phyloP scores from a whole-genome alignment of 2,329 filamentous ascomycete species.

The Venturia oleaginea region DNA sequence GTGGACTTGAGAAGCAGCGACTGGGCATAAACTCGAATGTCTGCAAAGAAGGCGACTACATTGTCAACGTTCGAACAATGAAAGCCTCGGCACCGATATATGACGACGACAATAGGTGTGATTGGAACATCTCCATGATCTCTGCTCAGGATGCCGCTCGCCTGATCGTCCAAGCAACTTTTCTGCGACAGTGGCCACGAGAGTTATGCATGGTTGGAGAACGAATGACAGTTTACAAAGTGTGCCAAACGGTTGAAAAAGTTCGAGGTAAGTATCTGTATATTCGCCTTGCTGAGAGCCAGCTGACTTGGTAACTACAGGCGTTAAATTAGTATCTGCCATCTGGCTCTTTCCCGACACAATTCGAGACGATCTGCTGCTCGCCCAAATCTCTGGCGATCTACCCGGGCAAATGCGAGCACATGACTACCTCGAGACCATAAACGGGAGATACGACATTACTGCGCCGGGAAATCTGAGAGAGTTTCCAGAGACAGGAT shows the following conservation, averaged over 20 bases:
- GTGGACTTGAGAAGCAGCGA: slow-evolving; percentile 50
- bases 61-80: slow-evolving; percentile 52
- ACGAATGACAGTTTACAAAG: slow-evolving; percentile 49
- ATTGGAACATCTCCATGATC: slow-evolving; percentile 55
- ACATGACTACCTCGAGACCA: slow-evolving; percentile 57
- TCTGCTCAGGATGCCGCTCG: slow-evolving; percentile 60
- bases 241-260: slow-evolving; percentile 49
- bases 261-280: slow-evolving; percentile 27
- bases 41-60: slow-evolving; percentile 51
- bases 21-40: slow-evolving; percentile 51
- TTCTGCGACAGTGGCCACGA: slow-evolving; percentile 55
- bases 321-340: background rate
- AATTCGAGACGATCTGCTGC: slow-evolving; percentile 36
- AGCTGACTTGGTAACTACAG: slow-evolving; percentile 21
- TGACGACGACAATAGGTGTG: slow-evolving; percentile 39
- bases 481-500: slow-evolving; percentile 36
- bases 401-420: slow-evolving; percentile 33
- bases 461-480: slow-evolving; percentile 43
- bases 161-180: slow-evolving; percentile 62
- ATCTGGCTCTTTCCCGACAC: slow-evolving; percentile 7
- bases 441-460: slow-evolving; percentile 60
- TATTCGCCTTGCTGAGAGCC: background rate
- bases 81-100: slow-evolving; percentile 50
- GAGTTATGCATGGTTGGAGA: slow-evolving; percentile 65
- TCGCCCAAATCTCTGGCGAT: slow-evolving; percentile 28